Evolutionary conservation across 805 yeast genomes (phyloP).

Genomic region (Yarrowia sp.): DNA sequence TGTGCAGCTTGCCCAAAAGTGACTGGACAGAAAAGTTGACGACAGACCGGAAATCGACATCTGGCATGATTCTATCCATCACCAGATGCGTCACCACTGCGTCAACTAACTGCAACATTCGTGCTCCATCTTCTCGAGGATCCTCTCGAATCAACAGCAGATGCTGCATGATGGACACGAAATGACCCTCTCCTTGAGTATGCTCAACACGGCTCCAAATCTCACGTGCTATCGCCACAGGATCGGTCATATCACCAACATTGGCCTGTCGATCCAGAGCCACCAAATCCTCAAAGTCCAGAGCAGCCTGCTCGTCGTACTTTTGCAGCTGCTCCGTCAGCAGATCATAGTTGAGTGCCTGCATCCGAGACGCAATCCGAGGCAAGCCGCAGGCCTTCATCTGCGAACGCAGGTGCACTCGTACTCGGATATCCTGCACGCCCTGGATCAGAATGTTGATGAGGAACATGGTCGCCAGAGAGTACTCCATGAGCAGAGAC

Average conservation of each 20-base stretch:
- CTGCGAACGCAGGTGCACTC: conserved; percentile 60
- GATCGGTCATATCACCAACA: conserved; percentile 63
- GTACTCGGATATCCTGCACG: conserved; percentile 36
- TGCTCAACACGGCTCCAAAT: conserved; percentile 58
- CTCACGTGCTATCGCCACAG: conserved; percentile 62
- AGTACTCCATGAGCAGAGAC: conserved; percentile 65
- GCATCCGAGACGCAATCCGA: conserved; percentile 52
- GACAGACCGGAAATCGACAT: conserved; percentile 57
- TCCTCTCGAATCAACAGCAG: conserved; percentile 48
- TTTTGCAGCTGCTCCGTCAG: conserved; percentile 64
- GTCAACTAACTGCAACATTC: conserved; percentile 58
- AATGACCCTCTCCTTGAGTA: conserved; percentile 57
- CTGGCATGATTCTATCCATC: conserved; percentile 46
- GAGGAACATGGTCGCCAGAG: conserved; percentile 66
- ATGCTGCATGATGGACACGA: conserved; percentile 65
- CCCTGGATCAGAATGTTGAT: conserved; percentile 54
- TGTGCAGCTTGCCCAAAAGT: conserved; percentile 66
- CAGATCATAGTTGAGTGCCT: conserved; percentile 53
- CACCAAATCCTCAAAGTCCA: conserved; percentile 51
- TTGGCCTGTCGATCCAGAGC: conserved; percentile 43
- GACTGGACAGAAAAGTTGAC: conserved; percentile 75
- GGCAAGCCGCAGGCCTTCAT: conserved; percentile 58
- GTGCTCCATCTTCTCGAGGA: conserved; percentile 45
- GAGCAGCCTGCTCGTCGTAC: conserved; percentile 55
- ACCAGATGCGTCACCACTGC: conserved; percentile 64